Conservation (phyloP, 2,329 filamentous ascomycete genomes). For the Calcarisporium arbuscula region DNA sequence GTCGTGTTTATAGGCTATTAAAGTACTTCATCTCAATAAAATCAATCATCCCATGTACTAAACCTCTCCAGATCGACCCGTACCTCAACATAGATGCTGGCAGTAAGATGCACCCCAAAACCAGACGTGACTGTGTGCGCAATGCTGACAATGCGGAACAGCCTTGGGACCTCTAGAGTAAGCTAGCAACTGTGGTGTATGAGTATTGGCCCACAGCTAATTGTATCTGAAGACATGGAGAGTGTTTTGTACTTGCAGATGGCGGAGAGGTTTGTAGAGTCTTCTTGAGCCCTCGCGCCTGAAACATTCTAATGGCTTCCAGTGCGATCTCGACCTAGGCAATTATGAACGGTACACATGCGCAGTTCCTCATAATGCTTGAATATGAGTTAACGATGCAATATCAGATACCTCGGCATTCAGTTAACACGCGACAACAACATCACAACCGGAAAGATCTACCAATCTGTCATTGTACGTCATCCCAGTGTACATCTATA, state of each 20-base stretch:
- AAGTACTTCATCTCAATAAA: no score
- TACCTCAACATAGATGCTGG: conserved; percentile 36
- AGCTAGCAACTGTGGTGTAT: conserved; percentile 10
- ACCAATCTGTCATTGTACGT: conserved; percentile 74
- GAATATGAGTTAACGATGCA: conserved; percentile 1
- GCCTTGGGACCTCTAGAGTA: conserved; percentile 25
- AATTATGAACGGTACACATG: conserved; percentile 46
- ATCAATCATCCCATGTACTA: no score
- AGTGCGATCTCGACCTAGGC: conserved; percentile 48
- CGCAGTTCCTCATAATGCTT: no score
- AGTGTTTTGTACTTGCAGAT: conserved; percentile 82
- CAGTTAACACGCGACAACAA: conserved; percentile 83
- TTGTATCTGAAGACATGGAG: conserved; percentile 59
- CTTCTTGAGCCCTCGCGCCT: neutral
- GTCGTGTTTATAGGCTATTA: conserved; percentile 10
- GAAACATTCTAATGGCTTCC: conserved; percentile 4
- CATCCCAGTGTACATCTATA: neutral
- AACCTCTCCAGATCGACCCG: conserved; percentile 45
- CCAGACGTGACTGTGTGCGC: neutral
- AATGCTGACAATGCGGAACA: conserved; percentile 9
- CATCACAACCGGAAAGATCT: conserved; percentile 97
- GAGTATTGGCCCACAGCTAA: neutral
- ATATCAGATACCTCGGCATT: conserved; percentile 69
- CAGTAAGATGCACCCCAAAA: conserved; percentile 4
- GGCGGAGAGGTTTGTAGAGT: conserved; percentile 47